A percentile compares a stretch with the other conserved stretches of the same genome.
Evolutionary conservation across 108 stramenopile genomes (phyloP).

Genomic region (Fistulifera solaris): DNA sequence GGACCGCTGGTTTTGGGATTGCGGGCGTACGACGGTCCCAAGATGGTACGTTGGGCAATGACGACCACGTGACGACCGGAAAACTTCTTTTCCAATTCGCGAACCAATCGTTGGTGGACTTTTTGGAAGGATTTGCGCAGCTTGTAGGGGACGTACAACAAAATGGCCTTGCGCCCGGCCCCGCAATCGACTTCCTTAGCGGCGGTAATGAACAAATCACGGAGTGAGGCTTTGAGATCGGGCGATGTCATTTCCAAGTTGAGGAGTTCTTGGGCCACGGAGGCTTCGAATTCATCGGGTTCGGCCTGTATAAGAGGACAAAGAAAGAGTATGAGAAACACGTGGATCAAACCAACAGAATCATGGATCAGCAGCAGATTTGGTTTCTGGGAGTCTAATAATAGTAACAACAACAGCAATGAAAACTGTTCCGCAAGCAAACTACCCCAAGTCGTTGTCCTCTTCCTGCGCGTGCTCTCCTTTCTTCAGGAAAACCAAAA

Average conservation of each 20-base stretch:
- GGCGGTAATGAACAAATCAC: constrained; percentile 93
- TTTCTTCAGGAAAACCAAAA: neutral
- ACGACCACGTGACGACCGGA: constrained; percentile 94
- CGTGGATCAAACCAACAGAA: neutral
- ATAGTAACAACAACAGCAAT: too few relatives aligned
- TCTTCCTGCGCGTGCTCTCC: too few relatives aligned
- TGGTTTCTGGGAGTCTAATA: too few relatives aligned
- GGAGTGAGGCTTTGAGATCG: constrained; percentile 80
- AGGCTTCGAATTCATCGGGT: constrained; percentile 95
- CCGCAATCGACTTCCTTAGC: constrained; percentile 96
- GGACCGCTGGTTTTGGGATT: constrained; percentile 85
- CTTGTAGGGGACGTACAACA: constrained; percentile 96
- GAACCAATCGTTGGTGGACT: constrained; percentile 93
- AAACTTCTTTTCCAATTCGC: constrained; percentile 99
- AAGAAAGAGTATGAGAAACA: neutral
- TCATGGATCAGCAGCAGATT: too few relatives aligned
- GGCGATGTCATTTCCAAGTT: constrained; percentile 92
- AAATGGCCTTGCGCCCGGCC: constrained; percentile 87
- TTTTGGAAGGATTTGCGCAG: constrained; percentile 92
- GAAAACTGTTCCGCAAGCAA: too few relatives aligned
- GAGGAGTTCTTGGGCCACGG: constrained; percentile 95
- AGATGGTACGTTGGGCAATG: constrained; percentile 96
- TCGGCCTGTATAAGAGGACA: constrained; percentile 32
- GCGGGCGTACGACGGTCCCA: constrained; percentile 89
- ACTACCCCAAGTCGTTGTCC: too few relatives aligned